Evolutionary conservation across 148 eudicot species (phyloP).

Genomic region (Vaccinium macrocarpon): DNA sequence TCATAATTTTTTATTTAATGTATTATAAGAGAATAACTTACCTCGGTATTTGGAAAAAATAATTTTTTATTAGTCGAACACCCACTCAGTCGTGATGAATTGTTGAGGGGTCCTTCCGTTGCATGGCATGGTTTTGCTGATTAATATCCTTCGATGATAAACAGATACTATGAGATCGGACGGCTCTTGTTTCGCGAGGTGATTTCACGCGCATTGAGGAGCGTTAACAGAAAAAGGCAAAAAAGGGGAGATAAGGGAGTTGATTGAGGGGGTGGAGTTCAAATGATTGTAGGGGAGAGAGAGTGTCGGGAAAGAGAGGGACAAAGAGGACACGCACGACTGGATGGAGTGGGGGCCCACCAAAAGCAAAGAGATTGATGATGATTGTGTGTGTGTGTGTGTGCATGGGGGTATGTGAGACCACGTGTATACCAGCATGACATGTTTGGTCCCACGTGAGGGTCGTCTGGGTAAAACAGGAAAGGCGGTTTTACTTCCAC

Average conservation of each 20-base stretch:
- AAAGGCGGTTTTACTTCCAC: too few species aligned
- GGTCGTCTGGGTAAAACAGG: background rate
- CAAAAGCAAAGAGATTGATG: background rate
- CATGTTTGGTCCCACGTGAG: constrained; percentile 40
- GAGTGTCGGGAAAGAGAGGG: constrained; percentile 26
- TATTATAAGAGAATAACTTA: too few species aligned
- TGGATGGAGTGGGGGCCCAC: constrained; percentile 10
- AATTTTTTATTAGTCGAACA: too few species aligned
- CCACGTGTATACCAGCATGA: constrained; percentile 33
- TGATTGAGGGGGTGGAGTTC: constrained; percentile 18
- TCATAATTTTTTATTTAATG: too few species aligned
- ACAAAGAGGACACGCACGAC: constrained; percentile 36
- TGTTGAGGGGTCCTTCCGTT: too few species aligned
- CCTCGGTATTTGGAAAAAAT: too few species aligned
- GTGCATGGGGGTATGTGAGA: constrained; percentile 10
- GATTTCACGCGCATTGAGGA: background rate
- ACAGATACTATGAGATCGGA: background rate
- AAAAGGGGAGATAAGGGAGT: background rate
- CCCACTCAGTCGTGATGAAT: too few species aligned
- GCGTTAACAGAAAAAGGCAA: background rate
- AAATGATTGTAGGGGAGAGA: constrained; percentile 33
- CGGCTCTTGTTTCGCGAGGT: background rate
- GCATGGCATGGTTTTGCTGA: too few species aligned
- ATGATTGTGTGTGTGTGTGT: background rate
- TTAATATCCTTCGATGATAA: too few species aligned